Percentiles rank a stretch among this genome's conserved stretches.
Evolutionary conservation across 257 asterid species (phyloP).

Genomic region (Fraxinus anomala): DNA sequence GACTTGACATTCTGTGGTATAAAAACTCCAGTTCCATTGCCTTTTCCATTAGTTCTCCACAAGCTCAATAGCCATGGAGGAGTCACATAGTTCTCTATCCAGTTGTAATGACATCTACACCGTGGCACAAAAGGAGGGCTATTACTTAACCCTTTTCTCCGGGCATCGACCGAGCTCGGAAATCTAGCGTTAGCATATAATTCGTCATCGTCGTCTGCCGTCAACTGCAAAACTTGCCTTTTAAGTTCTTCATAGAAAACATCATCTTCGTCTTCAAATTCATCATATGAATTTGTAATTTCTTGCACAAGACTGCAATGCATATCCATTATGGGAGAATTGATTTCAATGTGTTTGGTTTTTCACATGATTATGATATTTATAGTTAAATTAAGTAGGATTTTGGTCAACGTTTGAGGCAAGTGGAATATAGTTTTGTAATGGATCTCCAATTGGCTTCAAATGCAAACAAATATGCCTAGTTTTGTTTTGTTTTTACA

Average conservation of each 20-base stretch:
- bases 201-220: constrained; percentile 47
- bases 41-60: constrained; percentile 1
- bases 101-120: constrained; percentile 30
- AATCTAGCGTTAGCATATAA: constrained; percentile 12
- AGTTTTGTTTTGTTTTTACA: constrained; percentile 33
- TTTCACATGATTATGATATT: background rate
- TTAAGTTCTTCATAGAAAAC: constrained; percentile 56
- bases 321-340: constrained; percentile 36
- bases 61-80: constrained; percentile 10
- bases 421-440: constrained; percentile 24
- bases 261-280: constrained; percentile 56
- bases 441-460: constrained; percentile 40
- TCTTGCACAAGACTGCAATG: constrained; percentile 25
- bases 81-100: constrained; percentile 43
- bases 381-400: constrained; percentile 12
- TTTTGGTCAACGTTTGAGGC: constrained; percentile 41
- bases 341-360: background rate
- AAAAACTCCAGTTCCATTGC: constrained; percentile 6
- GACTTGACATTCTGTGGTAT: constrained; percentile 19
- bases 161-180: background rate
- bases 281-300: constrained; percentile 28
- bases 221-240: constrained; percentile 50
- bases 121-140: background rate
- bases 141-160: background rate
- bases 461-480: constrained; percentile 44